Conservation (phyloP, 495 filamentous ascomycete genomes). For the Sphaerosporella brunnea region DNA sequence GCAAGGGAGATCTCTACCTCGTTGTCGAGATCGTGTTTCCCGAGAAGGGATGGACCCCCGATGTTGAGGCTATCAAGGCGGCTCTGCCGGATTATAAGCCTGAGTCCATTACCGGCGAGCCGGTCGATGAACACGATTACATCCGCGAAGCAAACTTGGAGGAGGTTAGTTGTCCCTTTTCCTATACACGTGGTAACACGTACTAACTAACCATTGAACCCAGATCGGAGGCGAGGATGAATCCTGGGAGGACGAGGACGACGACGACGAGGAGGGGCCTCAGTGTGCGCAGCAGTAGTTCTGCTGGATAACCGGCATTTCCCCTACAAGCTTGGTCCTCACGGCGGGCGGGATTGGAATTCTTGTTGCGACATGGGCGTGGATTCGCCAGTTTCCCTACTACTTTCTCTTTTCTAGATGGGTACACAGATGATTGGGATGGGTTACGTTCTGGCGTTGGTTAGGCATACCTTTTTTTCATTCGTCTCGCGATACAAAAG, state of each 20-base stretch:
- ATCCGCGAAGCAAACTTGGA: constrained; percentile 66
- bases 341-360: not conserved
- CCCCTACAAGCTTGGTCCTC: too few relatives aligned
- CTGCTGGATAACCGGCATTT: too few relatives aligned
- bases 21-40: constrained; percentile 78
- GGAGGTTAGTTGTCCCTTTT: constrained; percentile 36
- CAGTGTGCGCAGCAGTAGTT: constrained; percentile 83
- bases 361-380: not conserved
- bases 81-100: constrained; percentile 44
- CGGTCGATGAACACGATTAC: constrained; percentile 72
- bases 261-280: constrained; percentile 55
- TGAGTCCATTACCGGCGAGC: constrained; percentile 41
- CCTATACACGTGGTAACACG: too few relatives aligned
- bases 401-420: not conserved
- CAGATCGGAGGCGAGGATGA: constrained; percentile 42
- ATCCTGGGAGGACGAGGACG: constrained; percentile 55
- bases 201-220: constrained; percentile 24
- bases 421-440: not conserved
- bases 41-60: constrained; percentile 60
- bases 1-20: constrained; percentile 73
- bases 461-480: constrained; percentile 2
- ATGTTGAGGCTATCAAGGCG: constrained; percentile 47
- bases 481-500: too few relatives aligned
- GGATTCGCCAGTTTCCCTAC: too few relatives aligned
- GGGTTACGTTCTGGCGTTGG: constrained; percentile 2